Evolutionary conservation across 2,329 filamentous ascomycete species (phyloP), one percentile per base, ranked within the genome.

Genomic region (Neopestalotiopsis sp.): DNA sequence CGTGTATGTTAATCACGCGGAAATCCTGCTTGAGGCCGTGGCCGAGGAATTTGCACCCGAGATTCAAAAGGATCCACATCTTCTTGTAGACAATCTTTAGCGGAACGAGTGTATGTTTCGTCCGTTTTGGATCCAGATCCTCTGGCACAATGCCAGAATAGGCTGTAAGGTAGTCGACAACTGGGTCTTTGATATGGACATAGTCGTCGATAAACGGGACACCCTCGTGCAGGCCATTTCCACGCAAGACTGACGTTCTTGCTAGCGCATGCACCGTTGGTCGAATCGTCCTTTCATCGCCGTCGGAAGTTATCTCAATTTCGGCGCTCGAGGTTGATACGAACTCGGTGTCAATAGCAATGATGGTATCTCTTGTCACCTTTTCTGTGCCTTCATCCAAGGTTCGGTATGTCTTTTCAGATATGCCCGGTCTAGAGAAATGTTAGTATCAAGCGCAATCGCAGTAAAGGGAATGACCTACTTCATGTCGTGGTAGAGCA

Each of bases 11-110:
- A 81, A 97, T 97, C 68, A 97, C 97, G 66, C 96, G 94, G 82
- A 99, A 98, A 81, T 99, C 96, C 74, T 96, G 95, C 73, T 94
- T 94, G 57, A 99, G 86, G 4, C 95, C 95, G 76, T 99, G 96
- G 2, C 96, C 96, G 5, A 99, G 88, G 78, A 99, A 99, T 71
- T 93, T 90, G 81, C 94, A 97, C 62, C 96, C 96, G 0, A 98
- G 87, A 77, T 99, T 99, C 40, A 99, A 88, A 20, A 99, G 87
- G 17, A 98, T 89, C 97, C 97, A 99, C 38, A 99, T 90, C 80
- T 98, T 98, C 82, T 99, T 99, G 86, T 98, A 99, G 1, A 94
- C 95, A 69, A 93, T 89, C 79, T 99, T 99, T 56, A 98, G 86
- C 1, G 92, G 88, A 9, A 98, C 91, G 0, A 98, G 88, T 67